A percentile compares a stretch with the other conserved stretches of the same genome.
phyloP scores from a whole-genome alignment of 2,329 filamentous ascomycete genomes.

The Aspergillus neotritici region DNA sequence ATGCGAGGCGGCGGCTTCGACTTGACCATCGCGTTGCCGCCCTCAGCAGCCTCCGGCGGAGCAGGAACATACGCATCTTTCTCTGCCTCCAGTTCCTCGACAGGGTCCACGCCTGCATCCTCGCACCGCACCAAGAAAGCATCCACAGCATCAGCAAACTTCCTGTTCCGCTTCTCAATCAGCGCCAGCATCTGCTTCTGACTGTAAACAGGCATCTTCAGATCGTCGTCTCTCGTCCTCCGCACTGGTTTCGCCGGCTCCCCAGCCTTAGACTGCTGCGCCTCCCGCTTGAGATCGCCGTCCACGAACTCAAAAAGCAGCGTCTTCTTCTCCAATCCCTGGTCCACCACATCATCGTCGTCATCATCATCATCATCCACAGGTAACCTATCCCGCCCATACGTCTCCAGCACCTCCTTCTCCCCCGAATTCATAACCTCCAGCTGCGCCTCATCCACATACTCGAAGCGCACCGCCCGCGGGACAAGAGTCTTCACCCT shows the following conservation, averaged over 20 bases:
- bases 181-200: conserved; percentile 85
- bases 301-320: conserved; percentile 90
- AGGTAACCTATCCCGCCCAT: conserved; percentile 51
- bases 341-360: conserved; percentile 30
- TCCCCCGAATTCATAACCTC: conserved; percentile 65
- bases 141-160: conserved; percentile 73
- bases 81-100: conserved; percentile 57
- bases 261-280: conserved; percentile 65
- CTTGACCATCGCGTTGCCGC: conserved; percentile 31
- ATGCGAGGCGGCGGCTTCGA: conserved; percentile 62
- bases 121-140: conserved; percentile 70
- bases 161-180: conserved; percentile 83
- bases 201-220: conserved; percentile 88
- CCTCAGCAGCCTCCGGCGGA: conserved; percentile 41
- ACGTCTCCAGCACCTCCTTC: conserved; percentile 53
- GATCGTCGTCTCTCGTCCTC: conserved; percentile 66
- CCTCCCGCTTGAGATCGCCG: conserved; percentile 79
- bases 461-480: conserved; percentile 72
- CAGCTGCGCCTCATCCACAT: conserved; percentile 77
- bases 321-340: conserved; percentile 47
- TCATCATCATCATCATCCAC: conserved; percentile 25
- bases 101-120: conserved; percentile 58
- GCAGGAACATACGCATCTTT: conserved; percentile 59
- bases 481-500: conserved; percentile 74
- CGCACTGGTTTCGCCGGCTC: conserved; percentile 63